Conservation (phyloP, 2,329 filamentous ascomycete genomes). For the Diaporthe vexans region DNA sequence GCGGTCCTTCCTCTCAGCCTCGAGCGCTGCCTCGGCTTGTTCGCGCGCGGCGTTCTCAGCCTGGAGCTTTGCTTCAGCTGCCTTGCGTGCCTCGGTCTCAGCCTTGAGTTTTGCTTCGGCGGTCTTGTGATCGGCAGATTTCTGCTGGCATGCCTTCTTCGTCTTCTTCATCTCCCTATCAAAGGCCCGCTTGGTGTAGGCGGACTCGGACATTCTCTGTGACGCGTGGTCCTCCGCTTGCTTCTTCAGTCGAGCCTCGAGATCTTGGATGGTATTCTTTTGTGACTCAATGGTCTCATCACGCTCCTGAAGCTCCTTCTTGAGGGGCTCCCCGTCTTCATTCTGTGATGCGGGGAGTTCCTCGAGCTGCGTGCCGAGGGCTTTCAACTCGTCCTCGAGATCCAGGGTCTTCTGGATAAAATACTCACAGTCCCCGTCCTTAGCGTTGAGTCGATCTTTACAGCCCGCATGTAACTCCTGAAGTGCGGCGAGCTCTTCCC, state of each 20-base stretch:
- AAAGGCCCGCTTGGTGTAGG: neutral
- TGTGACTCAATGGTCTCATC: neutral
- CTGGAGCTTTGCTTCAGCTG: neutral
- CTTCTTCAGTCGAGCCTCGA: neutral
- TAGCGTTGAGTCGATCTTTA: neutral
- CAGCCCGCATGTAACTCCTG: neutral
- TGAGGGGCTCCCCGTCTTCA: neutral
- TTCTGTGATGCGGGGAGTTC: neutral
- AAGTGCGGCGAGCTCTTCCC: neutral
- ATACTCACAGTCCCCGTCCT: neutral
- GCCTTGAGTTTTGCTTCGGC: neutral
- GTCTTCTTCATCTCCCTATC: neutral
- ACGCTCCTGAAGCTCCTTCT: neutral
- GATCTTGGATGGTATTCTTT: neutral
- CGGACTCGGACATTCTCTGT: neutral
- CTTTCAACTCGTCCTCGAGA: neutral
- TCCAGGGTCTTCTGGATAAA: too few species aligned
- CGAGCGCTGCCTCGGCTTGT: too few species aligned
- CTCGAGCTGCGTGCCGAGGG: neutral
- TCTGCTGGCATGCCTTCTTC: neutral
- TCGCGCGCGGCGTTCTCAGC: neutral
- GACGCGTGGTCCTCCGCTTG: neutral
- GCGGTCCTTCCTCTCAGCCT: neutral
- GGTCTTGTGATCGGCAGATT: neutral
- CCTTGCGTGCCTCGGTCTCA: neutral